Evolutionary conservation across 1,284 basidiomycete species (phyloP).

Genomic region (Cryptococcus jaspeensis): DNA sequence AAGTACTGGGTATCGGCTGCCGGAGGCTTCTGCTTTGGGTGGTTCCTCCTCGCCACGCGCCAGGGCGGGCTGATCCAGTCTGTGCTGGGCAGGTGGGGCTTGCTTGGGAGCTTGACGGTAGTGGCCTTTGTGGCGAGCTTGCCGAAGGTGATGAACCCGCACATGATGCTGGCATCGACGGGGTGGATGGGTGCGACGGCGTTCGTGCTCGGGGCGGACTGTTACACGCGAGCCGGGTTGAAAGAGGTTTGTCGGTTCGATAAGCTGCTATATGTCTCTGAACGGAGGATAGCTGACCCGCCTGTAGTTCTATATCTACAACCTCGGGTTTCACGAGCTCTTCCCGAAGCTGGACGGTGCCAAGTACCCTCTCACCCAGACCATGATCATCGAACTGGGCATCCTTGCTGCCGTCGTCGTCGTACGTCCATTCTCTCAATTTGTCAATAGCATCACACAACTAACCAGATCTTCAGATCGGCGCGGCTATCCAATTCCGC

Average conservation of each 20-base stretch:
- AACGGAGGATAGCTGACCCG: background rate
- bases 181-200: slow-evolving; percentile 78
- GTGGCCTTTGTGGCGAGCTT: slow-evolving; percentile 64
- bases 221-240: slow-evolving; percentile 82
- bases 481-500: slow-evolving; percentile 83
- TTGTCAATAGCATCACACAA: background rate
- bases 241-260: slow-evolving; percentile 63
- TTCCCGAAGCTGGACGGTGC: slow-evolving; percentile 73
- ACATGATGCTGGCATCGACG: slow-evolving; percentile 75
- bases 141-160: slow-evolving; percentile 71
- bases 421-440: slow-evolving; percentile 28
- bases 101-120: slow-evolving; percentile 66
- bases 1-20: slow-evolving; percentile 82
- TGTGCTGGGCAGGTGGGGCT: slow-evolving; percentile 74
- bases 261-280: background rate
- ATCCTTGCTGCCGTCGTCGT: slow-evolving; percentile 68
- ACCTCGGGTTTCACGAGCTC: slow-evolving; percentile 68
- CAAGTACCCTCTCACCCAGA: slow-evolving; percentile 81
- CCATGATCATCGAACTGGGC: slow-evolving; percentile 91
- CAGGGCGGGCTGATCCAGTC: slow-evolving; percentile 77
- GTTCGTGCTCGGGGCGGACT: slow-evolving; percentile 88
- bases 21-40: slow-evolving; percentile 81
- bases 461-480: slow-evolving; percentile 57
- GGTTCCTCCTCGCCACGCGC: slow-evolving; percentile 82
- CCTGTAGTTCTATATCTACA: slow-evolving; percentile 82